These are phyloP conservation scores for Citrus unshiu DNA, from an alignment of 345 rosid species.

Conservation along the genomic window DNA sequence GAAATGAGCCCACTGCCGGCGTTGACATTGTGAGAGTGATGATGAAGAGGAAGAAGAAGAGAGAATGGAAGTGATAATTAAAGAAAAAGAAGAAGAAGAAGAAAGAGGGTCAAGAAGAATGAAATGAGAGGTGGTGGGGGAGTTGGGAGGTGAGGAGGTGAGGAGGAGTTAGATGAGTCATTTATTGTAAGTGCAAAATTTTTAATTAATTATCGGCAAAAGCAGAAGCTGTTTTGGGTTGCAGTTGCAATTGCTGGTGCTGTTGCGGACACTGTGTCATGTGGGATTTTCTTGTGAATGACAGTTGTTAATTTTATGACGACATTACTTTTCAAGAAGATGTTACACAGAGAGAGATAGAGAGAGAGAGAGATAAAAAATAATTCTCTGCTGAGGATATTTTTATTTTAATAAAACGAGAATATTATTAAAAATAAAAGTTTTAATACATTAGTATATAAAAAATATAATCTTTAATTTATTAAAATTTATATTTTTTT, in stretches of 20 bases:
- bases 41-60: neutral
- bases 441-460: too few relatives aligned
- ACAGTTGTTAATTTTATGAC: neutral
- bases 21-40: neutral
- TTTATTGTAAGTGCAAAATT: constrained; percentile 8
- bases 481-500: too few relatives aligned
- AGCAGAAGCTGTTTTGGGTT: neutral
- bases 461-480: too few relatives aligned
- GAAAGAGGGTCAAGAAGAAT: neutral
- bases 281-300: constrained; percentile 4
- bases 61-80: neutral
- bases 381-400: too few relatives aligned
- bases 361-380: too few relatives aligned
- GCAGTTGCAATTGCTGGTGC: neutral
- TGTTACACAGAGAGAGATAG: too few relatives aligned
- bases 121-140: neutral
- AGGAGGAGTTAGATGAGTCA: constrained; percentile 26
- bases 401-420: too few relatives aligned
- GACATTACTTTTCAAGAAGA: too few relatives aligned
- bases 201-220: too few relatives aligned
- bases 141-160: neutral
- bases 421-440: too few relatives aligned
- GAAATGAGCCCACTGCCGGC: constrained; percentile 3
- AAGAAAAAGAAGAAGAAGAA: neutral
- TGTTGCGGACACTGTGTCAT: neutral